Evolutionary conservation across 2,329 filamentous ascomycete genomes (phyloP).

Genomic region (Colletotrichum kahawae): DNA sequence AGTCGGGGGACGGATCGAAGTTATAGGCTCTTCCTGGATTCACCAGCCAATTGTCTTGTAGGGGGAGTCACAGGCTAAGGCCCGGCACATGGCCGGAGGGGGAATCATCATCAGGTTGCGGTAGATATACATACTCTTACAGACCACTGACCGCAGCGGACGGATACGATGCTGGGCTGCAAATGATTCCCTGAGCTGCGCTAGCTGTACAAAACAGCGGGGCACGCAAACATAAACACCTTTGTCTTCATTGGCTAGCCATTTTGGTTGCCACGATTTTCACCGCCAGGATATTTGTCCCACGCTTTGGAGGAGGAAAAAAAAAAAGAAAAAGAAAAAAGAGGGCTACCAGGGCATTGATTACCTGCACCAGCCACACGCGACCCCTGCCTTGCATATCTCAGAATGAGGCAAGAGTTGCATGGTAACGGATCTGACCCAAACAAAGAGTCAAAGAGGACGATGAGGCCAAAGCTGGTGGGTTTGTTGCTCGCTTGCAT

Average conservation of each 20-base stretch:
- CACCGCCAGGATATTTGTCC: constrained; percentile 4
- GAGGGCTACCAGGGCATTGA: background rate
- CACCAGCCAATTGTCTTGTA: background rate
- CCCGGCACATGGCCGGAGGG: background rate
- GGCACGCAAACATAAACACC: constrained; percentile 1
- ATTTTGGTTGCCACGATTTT: background rate
- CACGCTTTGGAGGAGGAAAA: background rate
- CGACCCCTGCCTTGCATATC: background rate
- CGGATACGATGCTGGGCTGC: background rate
- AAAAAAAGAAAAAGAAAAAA: background rate
- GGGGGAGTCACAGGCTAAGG: background rate
- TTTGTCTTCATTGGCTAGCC: background rate
- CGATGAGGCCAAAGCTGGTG: background rate
- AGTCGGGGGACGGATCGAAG: background rate
- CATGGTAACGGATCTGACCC: background rate
- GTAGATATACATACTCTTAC: background rate
- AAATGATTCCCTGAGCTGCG: background rate
- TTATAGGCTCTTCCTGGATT: background rate
- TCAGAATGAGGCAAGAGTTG: background rate
- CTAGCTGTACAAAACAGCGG: background rate
- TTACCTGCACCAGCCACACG: background rate
- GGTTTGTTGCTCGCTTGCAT: background rate
- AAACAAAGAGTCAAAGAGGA: background rate
- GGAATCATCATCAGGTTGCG: background rate
- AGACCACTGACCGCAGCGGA: background rate